phyloP scores from a whole-genome alignment of 1,284 basidiomycete species.

The Chalciporus sp. region DNA sequence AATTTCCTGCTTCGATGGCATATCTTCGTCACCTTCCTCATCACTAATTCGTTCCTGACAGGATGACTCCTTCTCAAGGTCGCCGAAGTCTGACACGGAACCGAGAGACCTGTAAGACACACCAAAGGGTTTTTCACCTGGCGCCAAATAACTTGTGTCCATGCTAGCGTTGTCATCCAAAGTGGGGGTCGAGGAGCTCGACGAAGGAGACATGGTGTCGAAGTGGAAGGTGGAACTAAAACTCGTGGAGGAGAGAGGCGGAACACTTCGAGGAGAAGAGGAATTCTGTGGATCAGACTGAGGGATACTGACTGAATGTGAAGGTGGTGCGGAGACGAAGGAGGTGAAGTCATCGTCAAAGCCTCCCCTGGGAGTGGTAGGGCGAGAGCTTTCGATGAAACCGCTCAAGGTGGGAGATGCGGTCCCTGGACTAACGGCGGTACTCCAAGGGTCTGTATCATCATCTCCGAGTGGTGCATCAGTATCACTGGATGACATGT shows the following conservation, averaged over 20 bases:
- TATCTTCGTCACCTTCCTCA: conserved; percentile 38
- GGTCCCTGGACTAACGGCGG: conserved; percentile 31
- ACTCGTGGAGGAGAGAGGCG: conserved; percentile 14
- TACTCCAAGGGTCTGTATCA: conserved; percentile 27
- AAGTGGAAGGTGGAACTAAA: conserved; percentile 32
- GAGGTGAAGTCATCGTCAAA: conserved; percentile 82
- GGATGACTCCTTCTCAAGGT: conserved; percentile 28
- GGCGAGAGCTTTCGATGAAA: conserved; percentile 17
- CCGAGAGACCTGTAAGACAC: conserved; percentile 50
- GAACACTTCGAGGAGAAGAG: conserved; percentile 11
- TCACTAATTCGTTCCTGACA: conserved; percentile 28
- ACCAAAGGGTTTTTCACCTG: conserved; percentile 32
- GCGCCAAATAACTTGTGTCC: conserved; percentile 20
- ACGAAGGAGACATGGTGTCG: conserved; percentile 7
- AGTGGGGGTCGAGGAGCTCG: conserved; percentile 27
- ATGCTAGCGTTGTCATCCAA: conserved; percentile 20
- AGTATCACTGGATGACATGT: conserved; percentile 23
- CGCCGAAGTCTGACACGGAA: conserved; percentile 51
- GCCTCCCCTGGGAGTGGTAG: conserved; percentile 35
- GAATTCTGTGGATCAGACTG: conserved; percentile 4
- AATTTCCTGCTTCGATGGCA: conserved; percentile 57
- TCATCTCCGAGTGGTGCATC: conserved; percentile 12
- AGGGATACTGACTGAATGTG: conserved; percentile 2
- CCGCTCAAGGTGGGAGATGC: conserved; percentile 28
- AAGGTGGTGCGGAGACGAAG: conserved; percentile 61